Evolutionary conservation across 208 protist species (phyloP), one percentile per base, ranked within the genome.

Genomic region (Blastocrithidia nonstop): DNA sequence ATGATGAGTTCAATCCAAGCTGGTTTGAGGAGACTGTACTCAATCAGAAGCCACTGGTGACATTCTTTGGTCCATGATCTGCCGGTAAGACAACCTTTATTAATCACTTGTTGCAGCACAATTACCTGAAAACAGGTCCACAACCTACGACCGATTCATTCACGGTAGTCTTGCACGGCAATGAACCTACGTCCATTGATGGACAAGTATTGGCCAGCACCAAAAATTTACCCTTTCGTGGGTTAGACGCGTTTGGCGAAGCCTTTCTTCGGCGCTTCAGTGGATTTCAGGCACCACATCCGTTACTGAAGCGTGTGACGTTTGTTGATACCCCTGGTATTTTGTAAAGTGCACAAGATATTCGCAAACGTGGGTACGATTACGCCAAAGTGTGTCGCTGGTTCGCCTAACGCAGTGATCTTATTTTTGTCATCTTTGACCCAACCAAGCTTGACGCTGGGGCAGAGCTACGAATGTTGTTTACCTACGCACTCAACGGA

Each of bases 301-400:
- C 90, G 5, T 69, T 98, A 29, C 72, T 98, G 6, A 54, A 88
- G 21, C 82, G 88, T 32, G 54, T 97, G 31, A 92, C 77, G n/a
- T 66, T 98, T 33, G 81, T 98, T 22, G 96, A 98, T 73, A 96
- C 94, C 7, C 96, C 96, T 0, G 96, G 96, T 46, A 83, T 98
- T 8, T 68, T 98, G 0, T 85, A 97, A 87, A 71, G 93, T 55
- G 68, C 71, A 49, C 57, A 80, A 55, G 63, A 89, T 55, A 47
- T 44, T 17, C 82, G 76, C 53, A 39, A 35, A 29, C 71, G 79
- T 16, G 61, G 61, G 13, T 89, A 92, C 63, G 63, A 88, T 58
- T 87, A 82, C 47, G 47, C 61, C 9, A 70, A 85, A 39, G 88
- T 93, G 19, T 66, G 60, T 50, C 46, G 68, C 28, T 98, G 93